Conservation (phyloP, 2,329 filamentous ascomycete genomes). For the Talaromyces funiculosus region DNA sequence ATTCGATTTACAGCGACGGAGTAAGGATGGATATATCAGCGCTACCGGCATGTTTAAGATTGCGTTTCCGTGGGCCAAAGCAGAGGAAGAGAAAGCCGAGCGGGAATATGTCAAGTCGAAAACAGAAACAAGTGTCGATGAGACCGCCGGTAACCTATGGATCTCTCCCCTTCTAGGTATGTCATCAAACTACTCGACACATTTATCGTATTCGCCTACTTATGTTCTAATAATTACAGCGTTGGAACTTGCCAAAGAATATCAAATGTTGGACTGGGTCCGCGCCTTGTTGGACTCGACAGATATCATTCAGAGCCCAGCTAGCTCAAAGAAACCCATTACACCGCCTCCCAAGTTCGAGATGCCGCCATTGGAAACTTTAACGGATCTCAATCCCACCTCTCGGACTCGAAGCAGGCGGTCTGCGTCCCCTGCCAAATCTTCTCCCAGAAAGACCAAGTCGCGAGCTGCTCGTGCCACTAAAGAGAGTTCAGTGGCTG, state of each 20-base stretch:
- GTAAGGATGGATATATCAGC: constrained; percentile 60
- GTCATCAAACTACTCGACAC: constrained; percentile 13
- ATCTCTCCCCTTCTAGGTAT: constrained; percentile 70
- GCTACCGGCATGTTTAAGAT: constrained; percentile 67
- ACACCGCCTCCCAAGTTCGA: constrained; percentile 76
- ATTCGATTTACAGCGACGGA: constrained; percentile 47
- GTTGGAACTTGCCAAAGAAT: constrained; percentile 77
- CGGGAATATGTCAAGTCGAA: constrained; percentile 76
- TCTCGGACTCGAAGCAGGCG: constrained; percentile 51
- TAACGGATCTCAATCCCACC: constrained; percentile 15
- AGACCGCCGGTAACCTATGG: constrained; percentile 96
- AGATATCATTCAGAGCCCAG: constrained; percentile 63
- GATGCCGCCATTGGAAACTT: constrained; percentile 35
- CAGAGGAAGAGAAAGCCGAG: constrained; percentile 54
- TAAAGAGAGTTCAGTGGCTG: constrained; percentile 46
- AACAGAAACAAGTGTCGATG: constrained; percentile 74
- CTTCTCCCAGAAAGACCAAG: constrained; percentile 52
- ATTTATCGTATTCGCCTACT: background rate
- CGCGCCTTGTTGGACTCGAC: constrained; percentile 84
- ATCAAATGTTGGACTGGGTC: constrained; percentile 81
- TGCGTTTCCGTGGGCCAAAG: constrained; percentile 59
- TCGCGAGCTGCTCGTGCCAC: constrained; percentile 44
- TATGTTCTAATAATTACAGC: constrained; percentile 53
- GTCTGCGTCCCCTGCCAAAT: constrained; percentile 53
- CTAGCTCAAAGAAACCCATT: constrained; percentile 70